Conservation (phyloP, 2,329 filamentous ascomycete genomes). For the Phyllosticta citribraziliensis region DNA sequence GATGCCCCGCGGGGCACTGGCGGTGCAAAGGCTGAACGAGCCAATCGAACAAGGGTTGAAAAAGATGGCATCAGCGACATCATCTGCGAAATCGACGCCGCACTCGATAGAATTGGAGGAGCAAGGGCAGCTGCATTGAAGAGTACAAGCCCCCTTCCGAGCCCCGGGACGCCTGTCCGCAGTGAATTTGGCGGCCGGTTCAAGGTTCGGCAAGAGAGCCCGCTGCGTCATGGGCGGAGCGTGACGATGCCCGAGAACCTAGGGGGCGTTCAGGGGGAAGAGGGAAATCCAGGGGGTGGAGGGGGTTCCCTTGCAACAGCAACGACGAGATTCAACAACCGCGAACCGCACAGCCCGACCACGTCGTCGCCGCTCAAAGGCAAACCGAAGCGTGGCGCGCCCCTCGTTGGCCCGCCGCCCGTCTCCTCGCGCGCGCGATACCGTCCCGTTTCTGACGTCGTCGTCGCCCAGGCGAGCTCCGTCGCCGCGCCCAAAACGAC, state of each 20-base stretch:
- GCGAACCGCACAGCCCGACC: background rate
- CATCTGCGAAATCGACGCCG: constrained; percentile 16
- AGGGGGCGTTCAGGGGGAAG: background rate
- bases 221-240: background rate
- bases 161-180: background rate
- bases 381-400: background rate
- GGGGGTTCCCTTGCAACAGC: background rate
- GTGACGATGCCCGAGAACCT: background rate
- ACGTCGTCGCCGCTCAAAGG: background rate
- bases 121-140: background rate
- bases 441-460: background rate
- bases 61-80: constrained; percentile 13
- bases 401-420: background rate
- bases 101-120: constrained; percentile 2
- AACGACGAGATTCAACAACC: background rate
- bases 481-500: background rate
- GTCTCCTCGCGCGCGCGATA: background rate
- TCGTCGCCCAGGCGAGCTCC: background rate
- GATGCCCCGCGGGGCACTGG: background rate
- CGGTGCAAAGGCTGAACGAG: background rate
- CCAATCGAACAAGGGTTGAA: background rate
- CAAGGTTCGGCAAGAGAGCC: background rate
- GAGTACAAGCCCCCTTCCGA: background rate
- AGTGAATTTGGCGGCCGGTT: background rate
- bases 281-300: background rate